These are phyloP conservation scores for Claviceps fusiformis DNA, from an alignment of 2,329 filamentous ascomycete species.

Conservation along the genomic window DNA sequence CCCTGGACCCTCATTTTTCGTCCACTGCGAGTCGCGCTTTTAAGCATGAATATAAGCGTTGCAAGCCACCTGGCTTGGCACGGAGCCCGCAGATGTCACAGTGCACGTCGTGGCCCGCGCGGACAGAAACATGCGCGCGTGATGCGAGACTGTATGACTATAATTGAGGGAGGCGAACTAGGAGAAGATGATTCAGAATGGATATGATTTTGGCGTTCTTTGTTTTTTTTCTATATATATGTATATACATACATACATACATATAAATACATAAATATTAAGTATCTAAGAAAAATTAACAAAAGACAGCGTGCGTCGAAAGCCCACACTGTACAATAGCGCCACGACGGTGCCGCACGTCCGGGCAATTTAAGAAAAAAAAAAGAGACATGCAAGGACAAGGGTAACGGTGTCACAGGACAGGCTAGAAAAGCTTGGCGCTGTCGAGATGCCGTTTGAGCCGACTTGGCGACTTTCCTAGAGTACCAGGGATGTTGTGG, in stretches of 20 bases:
- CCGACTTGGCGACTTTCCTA: slow-evolving; percentile 27
- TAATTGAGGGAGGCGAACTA: no score
- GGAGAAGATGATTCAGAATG: no score
- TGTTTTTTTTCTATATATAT: no score
- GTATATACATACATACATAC: no score
- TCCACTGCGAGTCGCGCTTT: slow-evolving; percentile 17
- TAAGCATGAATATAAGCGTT: slow-evolving; percentile 40
- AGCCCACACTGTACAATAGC: not conserved
- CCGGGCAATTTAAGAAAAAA: not conserved
- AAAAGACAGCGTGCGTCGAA: no score
- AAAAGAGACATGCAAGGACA: not conserved
- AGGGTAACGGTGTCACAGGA: not conserved
- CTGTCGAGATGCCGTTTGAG: slow-evolving; percentile 23
- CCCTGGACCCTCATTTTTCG: not conserved
- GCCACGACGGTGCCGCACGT: not conserved
- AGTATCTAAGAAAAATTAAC: no score
- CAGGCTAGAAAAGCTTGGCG: slow-evolving; percentile 10
- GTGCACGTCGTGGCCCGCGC: not conserved
- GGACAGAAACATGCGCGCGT: no score
- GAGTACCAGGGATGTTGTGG: slow-evolving; percentile 8
- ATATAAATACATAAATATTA: no score
- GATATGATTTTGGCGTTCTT: no score
- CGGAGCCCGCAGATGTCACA: slow-evolving; percentile 10
- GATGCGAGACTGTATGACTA: no score
- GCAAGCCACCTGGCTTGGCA: slow-evolving; percentile 31